Percentiles rank a stretch among this genome's conserved stretches.
Conservation (phyloP, 1,284 basidiomycete genomes). For the Cutaneotrichosporon dermatis region DNA sequence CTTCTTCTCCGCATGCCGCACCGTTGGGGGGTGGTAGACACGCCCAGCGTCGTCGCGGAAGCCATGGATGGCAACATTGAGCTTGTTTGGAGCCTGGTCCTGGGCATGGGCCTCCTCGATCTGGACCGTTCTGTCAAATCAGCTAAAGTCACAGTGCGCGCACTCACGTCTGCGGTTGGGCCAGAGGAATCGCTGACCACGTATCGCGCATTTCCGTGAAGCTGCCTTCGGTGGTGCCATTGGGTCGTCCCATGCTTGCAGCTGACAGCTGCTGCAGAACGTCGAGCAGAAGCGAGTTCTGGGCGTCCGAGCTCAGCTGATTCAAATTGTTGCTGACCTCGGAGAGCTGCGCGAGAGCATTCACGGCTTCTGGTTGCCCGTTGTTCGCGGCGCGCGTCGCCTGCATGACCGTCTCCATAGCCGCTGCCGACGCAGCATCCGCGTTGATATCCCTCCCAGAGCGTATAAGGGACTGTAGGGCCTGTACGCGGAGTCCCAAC, state of each 20-base stretch:
- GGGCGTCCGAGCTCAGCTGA: constrained; percentile 34
- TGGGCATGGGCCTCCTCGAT: constrained; percentile 69
- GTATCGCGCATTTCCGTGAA: constrained; percentile 26
- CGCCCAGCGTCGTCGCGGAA: constrained; percentile 80
- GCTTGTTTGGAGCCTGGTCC: constrained; percentile 72
- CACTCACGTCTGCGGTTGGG: constrained; percentile 31
- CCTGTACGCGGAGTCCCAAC: constrained; percentile 37
- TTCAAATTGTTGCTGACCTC: constrained; percentile 28
- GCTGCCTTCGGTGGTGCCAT: background rate
- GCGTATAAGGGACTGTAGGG: constrained; percentile 42
- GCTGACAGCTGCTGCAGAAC: constrained; percentile 42
- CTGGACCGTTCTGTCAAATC: constrained; percentile 17
- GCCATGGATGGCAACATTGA: constrained; percentile 88
- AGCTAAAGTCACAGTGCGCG: background rate
- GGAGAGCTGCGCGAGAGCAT: constrained; percentile 38
- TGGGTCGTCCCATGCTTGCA: constrained; percentile 31
- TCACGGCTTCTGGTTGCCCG: constrained; percentile 39
- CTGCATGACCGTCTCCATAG: constrained; percentile 42
- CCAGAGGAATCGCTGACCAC: constrained; percentile 35
- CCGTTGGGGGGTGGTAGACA: constrained; percentile 88
- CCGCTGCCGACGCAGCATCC: constrained; percentile 35
- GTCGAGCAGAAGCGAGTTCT: constrained; percentile 41
- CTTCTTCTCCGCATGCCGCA: constrained; percentile 64
- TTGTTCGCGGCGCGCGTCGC: constrained; percentile 40
- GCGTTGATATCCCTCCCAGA: constrained; percentile 37